A percentile compares a stretch with the other conserved stretches of the same genome.
These are phyloP conservation scores for Purshia tridentata DNA, from an alignment of 306 rosid species.

Conservation along the genomic window DNA sequence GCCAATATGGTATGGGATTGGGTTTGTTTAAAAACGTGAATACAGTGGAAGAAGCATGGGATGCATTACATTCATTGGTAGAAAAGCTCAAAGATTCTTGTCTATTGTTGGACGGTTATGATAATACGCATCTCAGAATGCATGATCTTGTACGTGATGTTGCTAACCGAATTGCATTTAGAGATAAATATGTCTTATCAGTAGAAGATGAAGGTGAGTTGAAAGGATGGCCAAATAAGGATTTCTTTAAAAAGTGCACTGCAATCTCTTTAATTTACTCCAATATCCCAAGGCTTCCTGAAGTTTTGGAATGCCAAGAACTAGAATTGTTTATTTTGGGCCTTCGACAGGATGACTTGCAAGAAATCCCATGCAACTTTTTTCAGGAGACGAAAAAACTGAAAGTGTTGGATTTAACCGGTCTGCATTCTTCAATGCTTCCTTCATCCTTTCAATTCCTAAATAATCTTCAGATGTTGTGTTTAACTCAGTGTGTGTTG, in stretches of 20 bases:
- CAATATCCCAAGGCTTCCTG: background rate
- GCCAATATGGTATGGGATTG: slow-evolving; percentile 31
- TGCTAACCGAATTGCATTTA: slow-evolving; percentile 15
- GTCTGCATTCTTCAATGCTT: background rate
- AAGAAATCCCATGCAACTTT: slow-evolving; percentile 10
- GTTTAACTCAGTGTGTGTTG: slow-evolving; percentile 24
- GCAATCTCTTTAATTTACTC: background rate
- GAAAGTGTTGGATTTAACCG: slow-evolving; percentile 17
- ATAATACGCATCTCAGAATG: background rate
- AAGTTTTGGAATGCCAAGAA: background rate
- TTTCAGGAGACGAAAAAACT: slow-evolving; percentile 20
- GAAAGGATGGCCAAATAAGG: slow-evolving; percentile 4
- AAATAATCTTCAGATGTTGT: slow-evolving; percentile 28
- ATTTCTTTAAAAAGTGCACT: slow-evolving; percentile 4
- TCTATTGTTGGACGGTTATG: slow-evolving; percentile 17
- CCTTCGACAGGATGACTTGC: accelerated
- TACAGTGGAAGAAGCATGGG: background rate
- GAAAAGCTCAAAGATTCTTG: slow-evolving; percentile 21
- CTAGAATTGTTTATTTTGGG: background rate
- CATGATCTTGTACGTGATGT: slow-evolving; percentile 24
- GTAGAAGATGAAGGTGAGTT: slow-evolving; percentile 2
- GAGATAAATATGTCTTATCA: background rate
- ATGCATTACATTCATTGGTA: slow-evolving; percentile 2
- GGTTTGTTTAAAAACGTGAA: slow-evolving; percentile 6
- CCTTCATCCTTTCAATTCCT: slow-evolving; percentile 20